Conservation (phyloP, 1,284 basidiomycete genomes). For the Bondarzewia mesenterica region DNA sequence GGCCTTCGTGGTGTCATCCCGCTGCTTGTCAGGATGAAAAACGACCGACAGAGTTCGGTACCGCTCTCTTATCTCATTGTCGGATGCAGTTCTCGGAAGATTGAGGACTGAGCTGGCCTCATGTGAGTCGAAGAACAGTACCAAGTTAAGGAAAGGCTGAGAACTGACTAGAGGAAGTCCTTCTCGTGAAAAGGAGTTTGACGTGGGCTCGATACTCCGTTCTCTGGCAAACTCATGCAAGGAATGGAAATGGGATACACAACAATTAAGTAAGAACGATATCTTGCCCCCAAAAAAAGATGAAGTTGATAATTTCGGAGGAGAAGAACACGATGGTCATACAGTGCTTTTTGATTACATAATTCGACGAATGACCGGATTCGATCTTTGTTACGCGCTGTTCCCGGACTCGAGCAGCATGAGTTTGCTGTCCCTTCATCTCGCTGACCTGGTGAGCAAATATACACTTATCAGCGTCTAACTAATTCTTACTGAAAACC, state of each 20-base stretch:
- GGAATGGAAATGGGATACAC: not conserved
- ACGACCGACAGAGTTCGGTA: slow-evolving; percentile 65
- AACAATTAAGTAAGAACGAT: no score
- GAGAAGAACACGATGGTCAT: no score
- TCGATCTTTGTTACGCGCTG: no score
- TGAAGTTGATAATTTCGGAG: no score
- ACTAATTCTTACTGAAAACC: not conserved
- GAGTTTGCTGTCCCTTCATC: slow-evolving; percentile 46
- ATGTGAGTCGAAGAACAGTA: not conserved
- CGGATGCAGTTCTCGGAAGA: slow-evolving; percentile 53
- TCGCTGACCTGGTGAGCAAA: slow-evolving; percentile 58
- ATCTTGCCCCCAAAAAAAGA: no score
- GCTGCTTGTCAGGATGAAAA: slow-evolving; percentile 84
- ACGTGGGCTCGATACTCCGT: not conserved
- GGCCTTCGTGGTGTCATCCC: slow-evolving; percentile 45
- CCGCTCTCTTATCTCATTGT: slow-evolving; percentile 63
- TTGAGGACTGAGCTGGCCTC: slow-evolving; percentile 55
- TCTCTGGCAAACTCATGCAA: slow-evolving; percentile 4
- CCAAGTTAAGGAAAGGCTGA: not conserved
- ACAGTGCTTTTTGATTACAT: no score
- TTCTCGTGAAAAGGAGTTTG: slow-evolving; percentile 9
- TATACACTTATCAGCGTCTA: not conserved
- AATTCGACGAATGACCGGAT: no score
- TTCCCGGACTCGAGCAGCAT: no score
- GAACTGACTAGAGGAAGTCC: slow-evolving; percentile 15